Conservation (phyloP, 2,329 filamentous ascomycete species). For the Cordyceps pruinosa region DNA sequence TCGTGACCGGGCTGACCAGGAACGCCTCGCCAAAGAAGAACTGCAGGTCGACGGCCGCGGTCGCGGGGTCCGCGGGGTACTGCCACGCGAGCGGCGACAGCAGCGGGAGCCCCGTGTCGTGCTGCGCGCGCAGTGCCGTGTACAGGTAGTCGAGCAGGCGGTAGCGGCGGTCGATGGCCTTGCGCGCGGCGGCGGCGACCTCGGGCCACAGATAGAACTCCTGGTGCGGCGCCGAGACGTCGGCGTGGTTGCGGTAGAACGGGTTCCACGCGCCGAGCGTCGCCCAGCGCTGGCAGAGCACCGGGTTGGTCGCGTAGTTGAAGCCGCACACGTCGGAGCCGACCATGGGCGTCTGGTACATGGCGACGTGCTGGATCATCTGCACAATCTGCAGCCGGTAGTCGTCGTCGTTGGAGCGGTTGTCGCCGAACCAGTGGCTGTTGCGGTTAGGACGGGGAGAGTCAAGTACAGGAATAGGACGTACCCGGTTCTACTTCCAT, state of each 20-base stretch:
- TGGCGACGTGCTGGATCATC: slow-evolving; percentile 29
- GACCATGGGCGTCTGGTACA: slow-evolving; percentile 61
- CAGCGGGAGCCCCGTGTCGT: slow-evolving; percentile 51
- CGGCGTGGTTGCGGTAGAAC: slow-evolving; percentile 61
- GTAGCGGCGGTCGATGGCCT: slow-evolving; percentile 63
- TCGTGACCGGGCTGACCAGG: slow-evolving; percentile 37
- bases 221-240: slow-evolving; percentile 37
- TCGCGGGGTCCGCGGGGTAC: slow-evolving; percentile 45
- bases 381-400: slow-evolving; percentile 34
- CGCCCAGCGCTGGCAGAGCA: slow-evolving; percentile 59
- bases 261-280: slow-evolving; percentile 57
- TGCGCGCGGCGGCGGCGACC: slow-evolving; percentile 54
- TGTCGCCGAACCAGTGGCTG: slow-evolving; percentile 49
- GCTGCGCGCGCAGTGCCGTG: slow-evolving; percentile 56
- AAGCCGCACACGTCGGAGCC: slow-evolving; percentile 71
- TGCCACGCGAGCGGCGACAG: slow-evolving; percentile 63
- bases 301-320: slow-evolving; percentile 51
- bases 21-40: slow-evolving; percentile 39
- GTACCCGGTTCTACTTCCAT: slow-evolving; percentile 36
- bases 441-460: background rate
- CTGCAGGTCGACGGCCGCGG: slow-evolving; percentile 37
- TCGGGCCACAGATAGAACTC: slow-evolving; percentile 61
- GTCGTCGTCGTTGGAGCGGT: slow-evolving; percentile 47
- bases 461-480: slow-evolving; percentile 33
- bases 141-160: slow-evolving; percentile 67